Conservation (phyloP, 2,329 filamentous ascomycete genomes). For the Nothophoma quercina region DNA sequence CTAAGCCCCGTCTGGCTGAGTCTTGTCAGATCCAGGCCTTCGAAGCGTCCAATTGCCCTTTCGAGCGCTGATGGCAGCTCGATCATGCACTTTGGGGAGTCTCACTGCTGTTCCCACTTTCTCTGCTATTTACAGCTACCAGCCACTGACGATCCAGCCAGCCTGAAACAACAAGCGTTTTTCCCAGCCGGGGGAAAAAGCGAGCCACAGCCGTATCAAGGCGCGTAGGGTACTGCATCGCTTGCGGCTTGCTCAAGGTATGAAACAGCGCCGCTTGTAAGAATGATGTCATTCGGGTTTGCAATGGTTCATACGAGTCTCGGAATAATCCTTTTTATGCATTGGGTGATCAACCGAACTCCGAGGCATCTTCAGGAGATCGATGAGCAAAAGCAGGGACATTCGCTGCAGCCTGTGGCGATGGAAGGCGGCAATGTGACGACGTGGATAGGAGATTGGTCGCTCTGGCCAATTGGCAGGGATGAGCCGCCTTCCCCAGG, state of each 20-base stretch:
- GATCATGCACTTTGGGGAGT: neutral
- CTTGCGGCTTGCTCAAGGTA: conserved; percentile 14
- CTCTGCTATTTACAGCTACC: conserved; percentile 13
- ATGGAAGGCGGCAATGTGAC: conserved; percentile 9
- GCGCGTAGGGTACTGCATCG: conserved; percentile 7
- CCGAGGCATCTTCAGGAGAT: conserved; percentile 4
- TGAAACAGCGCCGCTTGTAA: conserved; percentile 11
- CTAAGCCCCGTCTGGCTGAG: conserved; percentile 12
- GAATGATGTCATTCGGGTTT: conserved; percentile 15
- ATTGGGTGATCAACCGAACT: neutral
- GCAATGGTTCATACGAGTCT: neutral
- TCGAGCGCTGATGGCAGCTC: neutral
- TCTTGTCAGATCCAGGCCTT: conserved; percentile 12
- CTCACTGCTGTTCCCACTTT: neutral
- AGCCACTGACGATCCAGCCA: conserved; percentile 18
- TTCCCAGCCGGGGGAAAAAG: conserved; percentile 1
- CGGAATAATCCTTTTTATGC: neutral
- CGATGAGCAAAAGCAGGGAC: neutral
- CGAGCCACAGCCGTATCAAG: conserved; percentile 8
- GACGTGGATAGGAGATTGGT: conserved; percentile 3
- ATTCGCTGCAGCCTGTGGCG: conserved; percentile 4
- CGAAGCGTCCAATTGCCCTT: conserved; percentile 2
- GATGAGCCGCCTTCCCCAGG: conserved; percentile 15
- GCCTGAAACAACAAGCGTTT: conserved; percentile 23
- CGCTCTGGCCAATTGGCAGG: conserved; percentile 1